Evolutionary conservation across 148 eudicot species (phyloP), one percentile per base, ranked within the genome.

Genomic region (Chenopodium formosanum): DNA sequence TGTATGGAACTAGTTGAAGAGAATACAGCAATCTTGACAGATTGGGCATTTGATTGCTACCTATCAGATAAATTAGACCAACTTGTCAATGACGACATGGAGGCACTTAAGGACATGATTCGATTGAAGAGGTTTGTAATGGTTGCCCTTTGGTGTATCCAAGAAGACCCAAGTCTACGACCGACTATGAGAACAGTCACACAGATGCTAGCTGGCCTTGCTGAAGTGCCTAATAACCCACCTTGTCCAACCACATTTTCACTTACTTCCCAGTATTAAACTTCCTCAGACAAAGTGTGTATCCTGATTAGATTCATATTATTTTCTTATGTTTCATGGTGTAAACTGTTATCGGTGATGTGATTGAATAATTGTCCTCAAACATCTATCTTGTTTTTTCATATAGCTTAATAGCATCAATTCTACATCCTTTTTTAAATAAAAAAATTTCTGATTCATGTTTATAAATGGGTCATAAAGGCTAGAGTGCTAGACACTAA

Each of bases 141-240:
- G 37, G 77, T 90, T 25, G 86, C 86, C 4, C 79, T 87, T 63
- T 89, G 92, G 92, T 89, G 91, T 20, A 79, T 85, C 58, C 88
- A 89, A 78, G 91, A 89, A 20, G 85, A 84, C 53, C 90, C 91
- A 20, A 82, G 83, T 34, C 77, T 79, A 3, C 84, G 92, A 72
- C 92, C 90, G 14, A 80, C 84, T 23, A 89, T 89, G 89, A 83
- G 69, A 66, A 82, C 65, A 73, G 90, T 81, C 46, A 74, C 79
- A 4, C 83, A 75, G 60, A 84, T 90, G 89, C 82, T 90, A 7
- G 86, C 88, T 52, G 89, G 85, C 11, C 75, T 75, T 47, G 73
- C 76, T 63, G 87, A 79, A 53, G 90, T 86, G 44, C 47, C 81
- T 25, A 2, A 73, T 58, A 48, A 63, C 4, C 92, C 90, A 37